These are phyloP conservation scores for Tirmania nivea DNA, from an alignment of 495 filamentous ascomycete species.

Conservation along the genomic window DNA sequence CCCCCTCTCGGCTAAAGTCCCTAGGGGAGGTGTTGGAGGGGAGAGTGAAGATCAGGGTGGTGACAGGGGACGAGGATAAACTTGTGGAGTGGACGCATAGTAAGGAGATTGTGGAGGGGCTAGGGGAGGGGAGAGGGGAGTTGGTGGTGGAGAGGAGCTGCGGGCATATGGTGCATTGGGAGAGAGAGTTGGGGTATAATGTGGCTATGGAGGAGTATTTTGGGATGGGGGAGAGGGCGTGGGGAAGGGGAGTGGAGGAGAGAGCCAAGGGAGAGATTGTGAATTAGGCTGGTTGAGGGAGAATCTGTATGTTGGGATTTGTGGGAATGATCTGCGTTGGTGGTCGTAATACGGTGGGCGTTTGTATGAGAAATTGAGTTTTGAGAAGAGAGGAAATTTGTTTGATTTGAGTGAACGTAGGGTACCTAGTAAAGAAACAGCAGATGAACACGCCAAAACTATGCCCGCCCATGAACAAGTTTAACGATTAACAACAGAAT, in stretches of 20 bases:
- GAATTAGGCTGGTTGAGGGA: no score
- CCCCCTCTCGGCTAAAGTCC: constrained; percentile 33
- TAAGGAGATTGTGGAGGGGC: constrained; percentile 30
- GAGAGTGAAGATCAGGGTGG: constrained; percentile 36
- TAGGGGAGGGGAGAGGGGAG: constrained; percentile 23
- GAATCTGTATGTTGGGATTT: no score
- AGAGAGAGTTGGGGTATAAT: constrained; percentile 36
- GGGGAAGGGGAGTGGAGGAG: neutral
- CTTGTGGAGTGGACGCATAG: constrained; percentile 55
- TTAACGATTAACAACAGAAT: no score
- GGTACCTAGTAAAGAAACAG: no score
- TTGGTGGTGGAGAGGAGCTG: constrained; percentile 25
- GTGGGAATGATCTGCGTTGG: no score
- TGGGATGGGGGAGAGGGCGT: constrained; percentile 17
- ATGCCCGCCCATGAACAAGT: no score
- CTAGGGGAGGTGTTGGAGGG: constrained; percentile 41
- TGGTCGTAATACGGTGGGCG: no score
- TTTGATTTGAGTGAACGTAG: no score
- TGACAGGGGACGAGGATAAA: constrained; percentile 50
- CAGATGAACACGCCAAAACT: no score
- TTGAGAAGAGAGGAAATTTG: no score
- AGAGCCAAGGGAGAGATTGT: no score
- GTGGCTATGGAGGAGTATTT: constrained; percentile 32
- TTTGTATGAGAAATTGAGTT: no score
- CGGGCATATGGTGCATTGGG: constrained; percentile 27